Percentiles rank a stretch among this genome's conserved stretches.
These are phyloP conservation scores for Articulospora tetracladia DNA, from an alignment of 495 filamentous ascomycete genomes.

Conservation along the genomic window DNA sequence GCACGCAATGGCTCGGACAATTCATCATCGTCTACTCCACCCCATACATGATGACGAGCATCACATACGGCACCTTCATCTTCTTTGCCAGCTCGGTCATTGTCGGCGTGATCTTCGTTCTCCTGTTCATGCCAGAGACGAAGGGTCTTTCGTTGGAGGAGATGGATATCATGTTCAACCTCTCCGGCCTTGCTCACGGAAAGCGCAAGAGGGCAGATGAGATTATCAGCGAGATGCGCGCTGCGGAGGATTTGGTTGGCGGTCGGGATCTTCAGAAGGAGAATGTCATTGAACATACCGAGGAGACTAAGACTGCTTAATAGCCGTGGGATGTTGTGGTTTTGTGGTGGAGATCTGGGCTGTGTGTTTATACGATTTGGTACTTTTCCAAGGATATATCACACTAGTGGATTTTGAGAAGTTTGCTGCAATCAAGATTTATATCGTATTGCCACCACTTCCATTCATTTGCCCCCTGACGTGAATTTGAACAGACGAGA, in stretches of 20 bases:
- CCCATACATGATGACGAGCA: slow-evolving; percentile 41
- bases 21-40: slow-evolving; percentile 32
- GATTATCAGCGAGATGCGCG: neutral
- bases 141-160: slow-evolving; percentile 58
- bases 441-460: too few relatives aligned
- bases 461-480: too few relatives aligned
- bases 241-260: neutral
- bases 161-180: slow-evolving; percentile 58
- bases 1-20: slow-evolving; percentile 51
- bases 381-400: too few relatives aligned
- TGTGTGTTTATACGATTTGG: too few relatives aligned
- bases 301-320: too few relatives aligned
- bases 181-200: neutral
- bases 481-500: too few relatives aligned
- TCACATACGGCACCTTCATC: slow-evolving; percentile 41
- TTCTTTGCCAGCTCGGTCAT: slow-evolving; percentile 46
- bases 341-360: too few relatives aligned
- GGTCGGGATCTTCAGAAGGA: neutral
- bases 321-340: too few relatives aligned
- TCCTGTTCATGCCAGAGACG: slow-evolving; percentile 53
- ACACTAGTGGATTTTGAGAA: too few relatives aligned
- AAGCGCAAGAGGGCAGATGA: neutral
- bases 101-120: slow-evolving; percentile 39
- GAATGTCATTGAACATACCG: too few relatives aligned
- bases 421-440: too few relatives aligned